A percentile compares a stretch with the other conserved stretches of the same genome.
These are phyloP conservation scores for Pythium pectinolyticum DNA, from an alignment of 352 stramenopile species.

Conservation along the genomic window DNA sequence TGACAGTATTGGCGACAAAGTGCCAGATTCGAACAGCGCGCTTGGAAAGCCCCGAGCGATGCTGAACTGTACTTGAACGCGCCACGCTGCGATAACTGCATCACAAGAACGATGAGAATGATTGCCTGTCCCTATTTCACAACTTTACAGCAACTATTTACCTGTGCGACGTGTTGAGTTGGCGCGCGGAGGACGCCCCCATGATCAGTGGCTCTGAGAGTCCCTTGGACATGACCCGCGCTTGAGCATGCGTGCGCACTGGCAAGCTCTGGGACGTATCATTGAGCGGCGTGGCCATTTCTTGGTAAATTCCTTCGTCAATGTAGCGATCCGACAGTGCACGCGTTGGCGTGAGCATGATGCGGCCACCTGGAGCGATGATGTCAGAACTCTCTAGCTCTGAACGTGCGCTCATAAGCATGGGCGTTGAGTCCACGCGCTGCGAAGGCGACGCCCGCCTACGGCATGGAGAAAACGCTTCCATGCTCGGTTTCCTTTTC, in stretches of 20 bases:
- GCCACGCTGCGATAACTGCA: slow-evolving; percentile 7
- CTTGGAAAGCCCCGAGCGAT: slow-evolving; percentile 8
- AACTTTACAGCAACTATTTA: background rate
- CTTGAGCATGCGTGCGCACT: background rate
- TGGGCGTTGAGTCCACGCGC: slow-evolving; percentile 28
- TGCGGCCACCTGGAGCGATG: slow-evolving; percentile 24
- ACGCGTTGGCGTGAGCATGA: slow-evolving; percentile 29
- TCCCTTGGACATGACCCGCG: slow-evolving; percentile 5
- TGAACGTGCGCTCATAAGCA: slow-evolving; percentile 33
- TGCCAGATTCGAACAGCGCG: slow-evolving; percentile 10
- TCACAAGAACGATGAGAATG: background rate
- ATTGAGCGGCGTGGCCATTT: slow-evolving; percentile 18
- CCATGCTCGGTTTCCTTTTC: too few species aligned
- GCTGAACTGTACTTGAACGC: background rate
- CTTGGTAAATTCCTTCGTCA: slow-evolving; percentile 12
- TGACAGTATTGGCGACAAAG: slow-evolving; percentile 14
- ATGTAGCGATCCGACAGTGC: slow-evolving; percentile 2
- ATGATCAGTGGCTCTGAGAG: slow-evolving; percentile 21
- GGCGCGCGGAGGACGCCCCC: slow-evolving; percentile 3
- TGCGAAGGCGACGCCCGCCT: slow-evolving; percentile 6
- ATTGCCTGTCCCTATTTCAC: background rate
- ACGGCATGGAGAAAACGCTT: slow-evolving; percentile 18
- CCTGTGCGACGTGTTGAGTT: slow-evolving; percentile 8
- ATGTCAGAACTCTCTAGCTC: slow-evolving; percentile 24
- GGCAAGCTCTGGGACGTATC: slow-evolving; percentile 10